Conservation (phyloP, 768 basidiomycete species). For the Psilocybe azurescens region DNA sequence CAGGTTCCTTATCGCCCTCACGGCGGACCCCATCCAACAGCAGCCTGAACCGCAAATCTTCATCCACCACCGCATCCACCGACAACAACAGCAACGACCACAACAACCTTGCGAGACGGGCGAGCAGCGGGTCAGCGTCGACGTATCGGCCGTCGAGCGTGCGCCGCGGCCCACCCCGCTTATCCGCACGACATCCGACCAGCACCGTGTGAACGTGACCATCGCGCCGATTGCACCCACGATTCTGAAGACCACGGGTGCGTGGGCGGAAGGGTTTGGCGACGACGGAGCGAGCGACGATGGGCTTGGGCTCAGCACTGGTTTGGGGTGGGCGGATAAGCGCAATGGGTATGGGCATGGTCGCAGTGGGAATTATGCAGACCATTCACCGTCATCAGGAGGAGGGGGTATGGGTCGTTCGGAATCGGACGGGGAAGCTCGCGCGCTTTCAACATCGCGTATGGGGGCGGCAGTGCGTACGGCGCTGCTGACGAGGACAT, state of each 20-base stretch:
- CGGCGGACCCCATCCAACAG: conserved; percentile 21
- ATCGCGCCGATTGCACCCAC: conserved; percentile 67
- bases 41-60: conserved; percentile 15
- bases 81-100: background rate
- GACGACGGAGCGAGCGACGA: conserved; percentile 49
- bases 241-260: conserved; percentile 78
- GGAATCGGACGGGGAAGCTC: conserved; percentile 12
- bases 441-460: conserved; percentile 20
- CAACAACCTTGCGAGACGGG: background rate
- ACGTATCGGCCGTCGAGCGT: conserved; percentile 24
- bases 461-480: conserved; percentile 21
- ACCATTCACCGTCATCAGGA: background rate
- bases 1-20: conserved; percentile 29
- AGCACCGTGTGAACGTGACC: conserved; percentile 36
- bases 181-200: conserved; percentile 29
- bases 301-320: conserved; percentile 28
- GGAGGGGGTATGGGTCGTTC: conserved; percentile 2
- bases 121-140: conserved; percentile 22
- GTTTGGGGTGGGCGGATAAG: conserved; percentile 14
- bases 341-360: conserved; percentile 14
- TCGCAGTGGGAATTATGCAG: conserved; percentile 16
- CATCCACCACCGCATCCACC: conserved; percentile 7
- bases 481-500: conserved; percentile 14
- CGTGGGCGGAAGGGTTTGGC: conserved; percentile 54
- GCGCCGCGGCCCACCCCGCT: conserved; percentile 33